Base-by-base conservation (phyloP, 352 stramenopile species). In the Phytophthora idaei region DNA sequence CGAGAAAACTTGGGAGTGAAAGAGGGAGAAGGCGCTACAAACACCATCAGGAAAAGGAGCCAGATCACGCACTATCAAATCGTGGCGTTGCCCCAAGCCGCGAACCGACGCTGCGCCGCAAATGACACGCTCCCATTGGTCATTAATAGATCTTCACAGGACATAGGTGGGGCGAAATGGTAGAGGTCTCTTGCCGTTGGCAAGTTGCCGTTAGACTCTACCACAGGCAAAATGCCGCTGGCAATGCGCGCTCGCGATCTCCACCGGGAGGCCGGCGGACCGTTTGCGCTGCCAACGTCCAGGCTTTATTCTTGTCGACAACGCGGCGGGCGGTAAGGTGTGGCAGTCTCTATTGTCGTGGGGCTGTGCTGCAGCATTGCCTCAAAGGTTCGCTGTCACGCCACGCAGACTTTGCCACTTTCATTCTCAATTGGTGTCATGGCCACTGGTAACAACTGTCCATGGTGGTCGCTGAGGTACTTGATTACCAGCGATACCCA, bases 1-100 rank as follows among this genome's bases (percentile, higher is more conserved):
- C 44, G 29, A 58, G 66, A 73, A 73, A 67, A 73, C 55, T 71
- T 58, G 61, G 57, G 66, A 75, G 55, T 78, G 71, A 66, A 56
- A 58, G 69, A 72, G 64, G 50, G 60, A 50, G 52, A 61, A 37
- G 34, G 39, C 60, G 65, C 61, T 69, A 71, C 58, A 47, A 27
- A 67, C 69, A 61, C 58, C 58, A 67, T 39, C 64, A 63, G 51
- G 45, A 32, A 50, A 56, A 46, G 39, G 54, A 74, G 67, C 44
- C 67, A 36, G 67, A 59, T n/a, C 45, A 21, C 7, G 25, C 27
- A 54, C 47, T 51, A 37, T 50, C 25, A 37, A 51, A 58, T 69
- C 50, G 61, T 70, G 27, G 41, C 39, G 52, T 73, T 60, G 63
- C 41, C 41, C 25, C 17, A 34, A 14, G 2, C 9, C n/a, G 29